These are phyloP conservation scores for Trametes cinnabarina DNA, from an alignment of 768 basidiomycete genomes.

Conservation along the genomic window DNA sequence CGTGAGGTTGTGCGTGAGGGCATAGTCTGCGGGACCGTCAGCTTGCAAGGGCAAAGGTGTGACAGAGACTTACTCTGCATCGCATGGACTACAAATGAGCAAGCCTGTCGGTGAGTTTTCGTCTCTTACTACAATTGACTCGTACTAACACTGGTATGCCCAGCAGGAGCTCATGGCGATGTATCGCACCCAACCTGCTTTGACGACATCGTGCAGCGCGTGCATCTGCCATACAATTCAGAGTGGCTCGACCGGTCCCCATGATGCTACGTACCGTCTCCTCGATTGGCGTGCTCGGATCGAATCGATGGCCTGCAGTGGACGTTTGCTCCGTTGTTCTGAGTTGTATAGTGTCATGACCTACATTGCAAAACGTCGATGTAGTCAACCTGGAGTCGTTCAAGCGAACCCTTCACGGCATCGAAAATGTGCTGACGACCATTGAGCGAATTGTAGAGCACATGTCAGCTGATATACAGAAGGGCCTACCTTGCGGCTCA, in stretches of 20 bases:
- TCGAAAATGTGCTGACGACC: slow-evolving; percentile 54
- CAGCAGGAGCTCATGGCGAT: slow-evolving; percentile 36
- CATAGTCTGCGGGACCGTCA: slow-evolving; percentile 32
- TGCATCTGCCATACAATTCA: not conserved
- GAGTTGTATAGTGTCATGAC: not conserved
- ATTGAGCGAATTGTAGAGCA: not conserved
- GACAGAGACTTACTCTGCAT: slow-evolving; percentile 28
- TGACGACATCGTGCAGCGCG: slow-evolving; percentile 40
- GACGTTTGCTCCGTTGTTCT: too few species aligned
- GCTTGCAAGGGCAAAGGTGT: not conserved
- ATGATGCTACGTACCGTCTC: slow-evolving; percentile 25
- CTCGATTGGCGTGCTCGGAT: slow-evolving; percentile 39
- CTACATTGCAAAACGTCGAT: slow-evolving; percentile 53
- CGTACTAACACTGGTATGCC: slow-evolving; percentile 30
- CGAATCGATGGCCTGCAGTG: slow-evolving; percentile 32
- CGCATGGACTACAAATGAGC: slow-evolving; percentile 23
- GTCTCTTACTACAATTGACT: not conserved
- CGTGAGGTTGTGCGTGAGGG: slow-evolving; percentile 33
- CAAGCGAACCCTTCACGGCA: slow-evolving; percentile 42
- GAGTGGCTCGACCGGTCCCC: too few species aligned
- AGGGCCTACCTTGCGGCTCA: slow-evolving; percentile 39
- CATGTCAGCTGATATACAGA: too few species aligned
- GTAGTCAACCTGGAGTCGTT: slow-evolving; percentile 48
- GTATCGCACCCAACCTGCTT: slow-evolving; percentile 40
- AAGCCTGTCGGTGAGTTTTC: not conserved